A percentile compares a stretch with the other conserved stretches of the same genome.
Evolutionary conservation across 2,329 filamentous ascomycete genomes (phyloP).

Genomic region (Teratosphaeria nubilosa): DNA sequence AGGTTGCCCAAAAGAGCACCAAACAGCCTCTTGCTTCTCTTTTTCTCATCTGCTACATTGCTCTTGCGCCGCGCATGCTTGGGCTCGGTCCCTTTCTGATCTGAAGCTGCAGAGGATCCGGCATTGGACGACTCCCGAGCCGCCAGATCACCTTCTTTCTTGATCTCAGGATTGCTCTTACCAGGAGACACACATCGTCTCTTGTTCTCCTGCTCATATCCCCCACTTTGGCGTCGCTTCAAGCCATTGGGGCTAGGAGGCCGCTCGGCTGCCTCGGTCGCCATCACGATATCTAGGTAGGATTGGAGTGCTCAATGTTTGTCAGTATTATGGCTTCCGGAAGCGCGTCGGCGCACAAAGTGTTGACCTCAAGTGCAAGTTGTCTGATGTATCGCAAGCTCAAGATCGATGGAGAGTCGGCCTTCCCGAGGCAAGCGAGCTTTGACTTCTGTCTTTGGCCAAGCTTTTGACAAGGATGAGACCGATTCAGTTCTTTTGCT

Average conservation of each 20-base stretch:
- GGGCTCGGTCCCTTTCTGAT: background rate
- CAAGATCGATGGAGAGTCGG: background rate
- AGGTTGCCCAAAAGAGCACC: conserved; percentile 42
- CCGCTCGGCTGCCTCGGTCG: background rate
- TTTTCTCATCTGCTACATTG: conserved; percentile 57
- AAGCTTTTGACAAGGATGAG: background rate
- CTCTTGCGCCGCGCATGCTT: conserved; percentile 12
- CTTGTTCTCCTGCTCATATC: conserved; percentile 17
- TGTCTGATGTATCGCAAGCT: background rate
- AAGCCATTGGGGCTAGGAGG: conserved; percentile 9
- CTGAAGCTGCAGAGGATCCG: background rate
- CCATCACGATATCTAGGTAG: background rate
- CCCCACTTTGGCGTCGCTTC: conserved; percentile 19
- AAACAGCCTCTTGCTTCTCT: conserved; percentile 75
- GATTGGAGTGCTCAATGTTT: background rate
- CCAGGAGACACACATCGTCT: conserved; percentile 20
- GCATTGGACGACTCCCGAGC: conserved; percentile 1
- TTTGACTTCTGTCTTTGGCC: background rate
- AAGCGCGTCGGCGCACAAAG: background rate
- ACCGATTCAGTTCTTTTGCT: too few species aligned
- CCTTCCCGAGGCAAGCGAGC: background rate
- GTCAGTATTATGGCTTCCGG: background rate
- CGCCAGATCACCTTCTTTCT: conserved; percentile 2
- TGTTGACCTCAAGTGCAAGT: background rate
- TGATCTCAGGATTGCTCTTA: conserved; percentile 16